Percentiles rank a stretch among this genome's conserved stretches.
phyloP scores from a whole-genome alignment of 176 grass and related monocot species.

The Eleusine coracana region DNA sequence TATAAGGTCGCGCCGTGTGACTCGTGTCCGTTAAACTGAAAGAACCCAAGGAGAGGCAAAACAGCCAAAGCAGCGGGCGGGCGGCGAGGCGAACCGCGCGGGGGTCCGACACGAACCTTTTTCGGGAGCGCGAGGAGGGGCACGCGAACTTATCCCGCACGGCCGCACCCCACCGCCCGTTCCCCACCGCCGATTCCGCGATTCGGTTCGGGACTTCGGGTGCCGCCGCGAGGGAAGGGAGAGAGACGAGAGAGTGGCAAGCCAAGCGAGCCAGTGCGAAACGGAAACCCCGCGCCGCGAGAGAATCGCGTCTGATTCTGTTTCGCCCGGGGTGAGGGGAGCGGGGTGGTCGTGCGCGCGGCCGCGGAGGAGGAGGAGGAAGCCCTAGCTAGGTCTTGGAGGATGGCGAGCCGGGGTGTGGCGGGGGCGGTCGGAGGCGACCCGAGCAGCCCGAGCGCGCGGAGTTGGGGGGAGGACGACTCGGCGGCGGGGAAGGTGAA shows the following conservation, averaged over 20 bases:
- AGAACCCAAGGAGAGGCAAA: neutral
- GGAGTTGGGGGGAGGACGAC: slow-evolving; percentile 27
- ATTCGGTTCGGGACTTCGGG: slow-evolving; percentile 14
- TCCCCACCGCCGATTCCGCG: slow-evolving; percentile 27
- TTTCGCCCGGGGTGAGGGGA: no score
- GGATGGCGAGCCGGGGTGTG: slow-evolving; percentile 6
- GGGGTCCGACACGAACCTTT: slow-evolving; percentile 9
- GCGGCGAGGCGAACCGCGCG: neutral
- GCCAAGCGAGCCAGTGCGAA: neutral
- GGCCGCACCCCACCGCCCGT: neutral
- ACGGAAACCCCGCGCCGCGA: slow-evolving; percentile 4
- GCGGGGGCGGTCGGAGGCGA: neutral
- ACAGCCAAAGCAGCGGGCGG: neutral
- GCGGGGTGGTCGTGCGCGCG: neutral
- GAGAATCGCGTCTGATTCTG: neutral
- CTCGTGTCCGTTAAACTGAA: neutral
- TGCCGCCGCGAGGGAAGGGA: neutral
- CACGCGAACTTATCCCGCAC: slow-evolving; percentile 30
- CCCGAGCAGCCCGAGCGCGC: slow-evolving; percentile 46
- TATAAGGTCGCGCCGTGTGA: neutral
- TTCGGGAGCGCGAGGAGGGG: neutral
- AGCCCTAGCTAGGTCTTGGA: slow-evolving; percentile 27
- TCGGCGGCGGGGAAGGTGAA: slow-evolving; percentile 53
- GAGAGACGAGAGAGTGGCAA: neutral
- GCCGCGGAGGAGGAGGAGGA: neutral